Evolutionary conservation across 2,329 filamentous ascomycete species (phyloP), one percentile per base, ranked within the genome.

Genomic region (Calonectria naviculata): DNA sequence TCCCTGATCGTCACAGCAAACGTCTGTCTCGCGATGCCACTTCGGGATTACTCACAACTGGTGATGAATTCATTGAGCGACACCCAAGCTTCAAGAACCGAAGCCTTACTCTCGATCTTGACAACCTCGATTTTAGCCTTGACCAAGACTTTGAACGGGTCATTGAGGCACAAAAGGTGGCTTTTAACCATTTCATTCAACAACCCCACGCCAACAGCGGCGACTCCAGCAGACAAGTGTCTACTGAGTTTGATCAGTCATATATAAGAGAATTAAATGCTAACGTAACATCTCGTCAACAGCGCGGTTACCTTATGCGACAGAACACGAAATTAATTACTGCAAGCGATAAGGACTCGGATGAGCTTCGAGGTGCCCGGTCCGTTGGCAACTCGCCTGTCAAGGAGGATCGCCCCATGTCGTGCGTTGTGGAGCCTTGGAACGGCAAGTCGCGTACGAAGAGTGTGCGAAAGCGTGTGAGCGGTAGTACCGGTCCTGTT

Each of bases 251-350:
- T 56, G 67, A 24, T 12, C 72, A 73, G 42, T 61, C 36, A 65
- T 24, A 67, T 8, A 63, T 34, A 36, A 67, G 74, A 72, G 71
- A 72, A 69, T 60, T 77, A 74, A 84, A 88, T 91, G 88, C 93
- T 94, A 92, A 95, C 89, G 80, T 86, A 79, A 88, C 83, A 80
- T 79, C 85, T 78, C 87, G 84, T 76, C 88, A 88, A 91, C 93
- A 98, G 95, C 95, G 97, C 87, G 97, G 97, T 68, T 99, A 99
- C 81, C 89, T 98, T 54, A 99, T 98, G 96, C 92, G 97, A 79
- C 96, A 99, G 79, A 99, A 98, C 84, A 98, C 96, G 4, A 98
- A 98, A 83, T 90, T 99, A 65, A 95, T 99, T 62, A 92, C 97
- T 61, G 97, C 97, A n/a, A 97, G 93, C 81, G 93, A 95, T 82